phyloP scores from a whole-genome alignment of 805 yeast species.

The Kuraishia ogatae region DNA sequence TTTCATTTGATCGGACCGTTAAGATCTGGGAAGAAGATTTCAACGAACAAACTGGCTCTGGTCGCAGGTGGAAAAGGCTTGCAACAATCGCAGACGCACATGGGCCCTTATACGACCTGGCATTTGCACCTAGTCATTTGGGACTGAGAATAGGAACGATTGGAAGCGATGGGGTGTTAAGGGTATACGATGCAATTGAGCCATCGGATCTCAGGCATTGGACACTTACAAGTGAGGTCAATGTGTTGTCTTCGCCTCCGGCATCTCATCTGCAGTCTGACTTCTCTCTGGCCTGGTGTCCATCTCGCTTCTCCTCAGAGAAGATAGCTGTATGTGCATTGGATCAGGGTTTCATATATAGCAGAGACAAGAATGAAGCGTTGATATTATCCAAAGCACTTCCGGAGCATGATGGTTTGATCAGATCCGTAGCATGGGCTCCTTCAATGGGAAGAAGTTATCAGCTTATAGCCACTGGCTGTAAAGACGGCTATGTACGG shows the following conservation, averaged over 20 bases:
- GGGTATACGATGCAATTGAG: constrained; percentile 83
- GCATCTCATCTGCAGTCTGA: constrained; percentile 79
- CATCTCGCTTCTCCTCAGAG: constrained; percentile 74
- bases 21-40: constrained; percentile 88
- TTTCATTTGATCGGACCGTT: constrained; percentile 84
- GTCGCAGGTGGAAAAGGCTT: constrained; percentile 72
- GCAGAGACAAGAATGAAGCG: constrained; percentile 37
- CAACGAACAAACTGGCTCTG: constrained; percentile 68
- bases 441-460: constrained; percentile 89
- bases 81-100: constrained; percentile 77
- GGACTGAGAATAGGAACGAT: constrained; percentile 81
- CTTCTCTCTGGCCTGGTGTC: constrained; percentile 86
- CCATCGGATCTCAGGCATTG: constrained; percentile 83
- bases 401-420: constrained; percentile 80
- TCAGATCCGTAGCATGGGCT: constrained; percentile 91
- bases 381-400: constrained; percentile 51
- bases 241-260: constrained; percentile 60
- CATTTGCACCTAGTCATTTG: constrained; percentile 77
- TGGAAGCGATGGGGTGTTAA: constrained; percentile 79
- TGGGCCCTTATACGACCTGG: constrained; percentile 86
- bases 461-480: constrained; percentile 89
- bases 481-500: constrained; percentile 89
- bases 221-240: constrained; percentile 68
- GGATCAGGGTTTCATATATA: constrained; percentile 80
- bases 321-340: constrained; percentile 77